Conservation (phyloP, 2,329 filamentous ascomycete species). For the Claviceps sp. region DNA sequence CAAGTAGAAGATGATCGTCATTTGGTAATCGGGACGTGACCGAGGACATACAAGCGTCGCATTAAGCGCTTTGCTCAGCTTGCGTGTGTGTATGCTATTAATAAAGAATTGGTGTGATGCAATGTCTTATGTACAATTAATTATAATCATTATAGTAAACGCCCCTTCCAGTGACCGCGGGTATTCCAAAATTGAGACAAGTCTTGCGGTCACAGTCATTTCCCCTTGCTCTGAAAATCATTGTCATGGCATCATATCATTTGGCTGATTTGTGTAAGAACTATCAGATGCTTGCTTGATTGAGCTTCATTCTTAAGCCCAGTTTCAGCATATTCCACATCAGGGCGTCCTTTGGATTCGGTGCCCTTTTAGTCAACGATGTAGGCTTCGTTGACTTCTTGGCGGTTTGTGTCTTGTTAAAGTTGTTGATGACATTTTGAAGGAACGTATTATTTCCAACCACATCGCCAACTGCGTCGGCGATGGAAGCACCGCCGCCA, state of each 20-base stretch:
- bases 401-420: constrained; percentile 13
- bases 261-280: neutral
- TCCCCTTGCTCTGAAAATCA: neutral
- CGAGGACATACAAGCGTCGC: too few relatives aligned
- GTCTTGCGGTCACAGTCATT: neutral
- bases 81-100: neutral
- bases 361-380: neutral
- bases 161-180: neutral
- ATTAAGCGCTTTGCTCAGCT: neutral
- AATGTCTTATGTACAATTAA: neutral
- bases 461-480: constrained; percentile 22
- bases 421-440: constrained; percentile 22
- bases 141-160: neutral
- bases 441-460: constrained; percentile 27
- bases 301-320: constrained; percentile 5
- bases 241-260: neutral
- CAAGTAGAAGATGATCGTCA: too few relatives aligned
- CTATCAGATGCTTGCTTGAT: neutral
- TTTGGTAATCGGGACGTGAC: too few relatives aligned
- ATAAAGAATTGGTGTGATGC: neutral
- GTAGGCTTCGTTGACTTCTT: neutral
- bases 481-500: constrained; percentile 14
- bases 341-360: constrained; percentile 3
- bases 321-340: constrained; percentile 8
- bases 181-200: neutral